These are phyloP conservation scores for Pseudogymnoascus sp. DNA, from an alignment of 2,329 filamentous ascomycete genomes.

Conservation along the genomic window DNA sequence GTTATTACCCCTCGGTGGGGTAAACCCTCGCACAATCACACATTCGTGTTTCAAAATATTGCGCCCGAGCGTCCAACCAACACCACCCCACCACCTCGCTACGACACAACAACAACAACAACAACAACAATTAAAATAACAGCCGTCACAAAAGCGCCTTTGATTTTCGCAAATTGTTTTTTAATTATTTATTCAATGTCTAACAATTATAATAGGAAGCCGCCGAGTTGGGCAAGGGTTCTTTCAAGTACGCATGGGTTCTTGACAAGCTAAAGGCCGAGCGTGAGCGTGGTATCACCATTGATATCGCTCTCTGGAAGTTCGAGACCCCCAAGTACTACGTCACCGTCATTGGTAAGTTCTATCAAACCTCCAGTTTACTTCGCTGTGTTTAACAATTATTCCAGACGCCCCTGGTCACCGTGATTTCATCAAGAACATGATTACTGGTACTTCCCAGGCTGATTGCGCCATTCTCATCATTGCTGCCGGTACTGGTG, in stretches of 20 bases:
- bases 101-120: conserved; percentile 18
- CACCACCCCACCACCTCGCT: conserved; percentile 6
- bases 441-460: conserved; percentile 99
- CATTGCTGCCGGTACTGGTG: conserved; percentile 99
- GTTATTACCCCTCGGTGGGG: conserved; percentile 28
- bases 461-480: conserved; percentile 99
- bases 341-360: conserved; percentile 91
- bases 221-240: conserved; percentile 98
- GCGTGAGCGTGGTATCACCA: conserved; percentile 99
- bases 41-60: conserved; percentile 21
- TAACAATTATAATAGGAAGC: conserved; percentile 62
- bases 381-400: not conserved
- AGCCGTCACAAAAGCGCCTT: conserved; percentile 9
- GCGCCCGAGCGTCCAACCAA: conserved; percentile 15
- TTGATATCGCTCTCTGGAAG: conserved; percentile 99
- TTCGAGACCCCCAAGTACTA: conserved; percentile 98
- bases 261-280: conserved; percentile 99
- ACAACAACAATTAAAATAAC: conserved; percentile 9
- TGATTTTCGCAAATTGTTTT: not conserved
- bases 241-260: conserved; percentile 99
- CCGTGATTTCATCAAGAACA: conserved; percentile 99
- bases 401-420: conserved; percentile 87
- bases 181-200: conserved; percentile 16
- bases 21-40: conserved; percentile 20
- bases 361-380: conserved; percentile 3